Evolutionary conservation across 2,329 filamentous ascomycete genomes (phyloP).

Genomic region (Pseudofabraea citricarpa): DNA sequence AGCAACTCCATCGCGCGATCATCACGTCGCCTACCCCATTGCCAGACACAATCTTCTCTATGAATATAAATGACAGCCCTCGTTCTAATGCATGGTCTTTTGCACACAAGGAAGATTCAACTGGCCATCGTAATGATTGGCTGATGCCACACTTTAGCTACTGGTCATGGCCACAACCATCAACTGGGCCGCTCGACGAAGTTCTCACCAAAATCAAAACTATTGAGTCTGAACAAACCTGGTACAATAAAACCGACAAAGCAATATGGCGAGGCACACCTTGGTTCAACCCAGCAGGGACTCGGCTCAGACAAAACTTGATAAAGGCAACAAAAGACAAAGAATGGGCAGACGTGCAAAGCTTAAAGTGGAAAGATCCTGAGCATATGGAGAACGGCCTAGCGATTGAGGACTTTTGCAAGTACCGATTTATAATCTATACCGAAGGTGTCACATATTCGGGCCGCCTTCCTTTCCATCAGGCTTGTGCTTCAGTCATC

Average conservation of each 20-base stretch:
- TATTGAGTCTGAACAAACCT: conserved; percentile 29
- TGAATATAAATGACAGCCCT: conserved; percentile 47
- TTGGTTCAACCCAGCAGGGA: conserved; percentile 36
- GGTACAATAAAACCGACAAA: conserved; percentile 33
- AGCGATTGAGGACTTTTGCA: conserved; percentile 45
- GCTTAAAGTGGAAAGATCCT: conserved; percentile 26
- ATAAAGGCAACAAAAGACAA: conserved; percentile 23
- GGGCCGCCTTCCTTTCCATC: conserved; percentile 46
- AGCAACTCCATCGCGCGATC: conserved; percentile 48
- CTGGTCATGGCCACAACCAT: conserved; percentile 48
- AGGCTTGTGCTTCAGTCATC: conserved; percentile 43
- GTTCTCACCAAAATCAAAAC: conserved; percentile 32
- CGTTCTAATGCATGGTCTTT: conserved; percentile 40
- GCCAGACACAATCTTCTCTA: conserved; percentile 46
- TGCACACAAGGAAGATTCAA: conserved; percentile 38
- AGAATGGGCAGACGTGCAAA: conserved; percentile 44
- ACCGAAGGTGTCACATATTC: conserved; percentile 51
- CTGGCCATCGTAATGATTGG: conserved; percentile 34
- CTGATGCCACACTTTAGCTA: conserved; percentile 52
- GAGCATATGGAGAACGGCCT: conserved; percentile 40
- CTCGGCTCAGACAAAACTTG: conserved; percentile 17
- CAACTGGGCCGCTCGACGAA: conserved; percentile 39
- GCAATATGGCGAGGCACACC: conserved; percentile 48
- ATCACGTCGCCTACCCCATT: conserved; percentile 41
- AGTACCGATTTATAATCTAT: conserved; percentile 45